Base-by-base conservation (phyloP, 2,329 filamentous ascomycete species). In the Venturia nashicola region DNA sequence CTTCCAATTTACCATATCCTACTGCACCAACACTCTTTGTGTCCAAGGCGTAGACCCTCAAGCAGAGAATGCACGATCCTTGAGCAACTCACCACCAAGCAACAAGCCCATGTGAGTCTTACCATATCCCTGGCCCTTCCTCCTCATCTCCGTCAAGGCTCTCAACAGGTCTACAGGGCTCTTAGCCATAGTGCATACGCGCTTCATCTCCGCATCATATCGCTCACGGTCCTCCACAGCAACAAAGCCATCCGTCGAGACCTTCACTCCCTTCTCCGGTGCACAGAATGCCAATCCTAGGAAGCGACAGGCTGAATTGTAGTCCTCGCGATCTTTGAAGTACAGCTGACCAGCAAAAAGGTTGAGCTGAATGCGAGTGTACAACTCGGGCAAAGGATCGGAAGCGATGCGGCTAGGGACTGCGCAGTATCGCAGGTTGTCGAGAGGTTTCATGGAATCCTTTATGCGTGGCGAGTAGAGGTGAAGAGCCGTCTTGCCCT, bases 321-420 rank as follows among this genome's bases (percentile, higher is more conserved):
- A 91, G 63, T 88, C 81, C 0, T 73, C 65, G 51, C 78, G 82
- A 0, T 76, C 79, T 0, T 70, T 71, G 12, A 90, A 75, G 67
- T 90, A 90, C 0, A 90, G 76, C 63, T 88, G 85, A 0, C 87
- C 88, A 0, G 88, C 77, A 63, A 91, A 90, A 0, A 90, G 72
- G 54, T 87, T 86, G 0, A 90, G 77, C 64, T 83, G 76, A 0
- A 82, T 40, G 1, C 46, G n/a, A 36, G 23, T 23, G 32, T 57
- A 18, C 7, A 36, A 20, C 14, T 34, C 51, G 14, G 51, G 51
- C 8, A 20, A 57, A 9, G 51, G 27, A 36, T 57, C 51, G 20
- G 68, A 66, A 0, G 1, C 6, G 2, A 66, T 65, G 0, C 70
- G 54, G 0, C 54, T 43, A 0, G 77, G 76, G 1, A 79, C 64